Evolutionary conservation across 1,284 basidiomycete genomes (phyloP).

Genomic region (Dichomitus squalens): DNA sequence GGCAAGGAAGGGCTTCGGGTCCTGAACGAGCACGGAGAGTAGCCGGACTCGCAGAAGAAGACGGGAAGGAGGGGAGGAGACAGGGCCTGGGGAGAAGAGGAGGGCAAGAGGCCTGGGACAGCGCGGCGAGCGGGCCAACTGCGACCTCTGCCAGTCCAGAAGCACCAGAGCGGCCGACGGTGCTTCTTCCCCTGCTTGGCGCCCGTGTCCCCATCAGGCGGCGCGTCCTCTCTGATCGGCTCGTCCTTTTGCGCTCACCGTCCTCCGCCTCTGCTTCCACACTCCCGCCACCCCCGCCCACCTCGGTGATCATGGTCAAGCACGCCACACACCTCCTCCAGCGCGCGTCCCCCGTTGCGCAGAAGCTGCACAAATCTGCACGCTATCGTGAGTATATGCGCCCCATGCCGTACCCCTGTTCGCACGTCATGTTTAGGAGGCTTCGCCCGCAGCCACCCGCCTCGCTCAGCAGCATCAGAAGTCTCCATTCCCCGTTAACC

Average conservation of each 20-base stretch:
- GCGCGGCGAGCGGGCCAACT: conserved; percentile 3
- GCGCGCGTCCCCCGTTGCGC: conserved; percentile 18
- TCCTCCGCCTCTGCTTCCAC: background rate
- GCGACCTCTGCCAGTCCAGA: background rate
- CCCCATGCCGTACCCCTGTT: background rate
- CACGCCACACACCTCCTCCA: conserved; percentile 24
- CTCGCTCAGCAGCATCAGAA: conserved; percentile 14
- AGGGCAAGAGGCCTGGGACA: background rate
- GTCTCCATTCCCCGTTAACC: conserved; percentile 15
- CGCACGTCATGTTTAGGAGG: conserved; percentile 8
- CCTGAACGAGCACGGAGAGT: conserved; percentile 10
- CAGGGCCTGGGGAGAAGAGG: conserved; percentile 2
- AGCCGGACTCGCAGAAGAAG: conserved; percentile 12
- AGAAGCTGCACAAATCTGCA: conserved; percentile 16
- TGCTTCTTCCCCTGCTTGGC: no score
- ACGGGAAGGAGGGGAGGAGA: background rate
- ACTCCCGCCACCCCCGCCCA: background rate
- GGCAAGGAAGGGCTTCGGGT: background rate
- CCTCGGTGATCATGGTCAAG: conserved; percentile 21
- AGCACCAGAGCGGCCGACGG: no score
- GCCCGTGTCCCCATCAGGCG: background rate
- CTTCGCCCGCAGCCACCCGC: conserved; percentile 17
- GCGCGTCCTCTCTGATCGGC: background rate
- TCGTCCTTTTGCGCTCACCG: background rate
- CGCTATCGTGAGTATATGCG: conserved; percentile 15